These are phyloP conservation scores for Leishmania gerbilli DNA, from an alignment of 208 protist species.

Conservation along the genomic window DNA sequence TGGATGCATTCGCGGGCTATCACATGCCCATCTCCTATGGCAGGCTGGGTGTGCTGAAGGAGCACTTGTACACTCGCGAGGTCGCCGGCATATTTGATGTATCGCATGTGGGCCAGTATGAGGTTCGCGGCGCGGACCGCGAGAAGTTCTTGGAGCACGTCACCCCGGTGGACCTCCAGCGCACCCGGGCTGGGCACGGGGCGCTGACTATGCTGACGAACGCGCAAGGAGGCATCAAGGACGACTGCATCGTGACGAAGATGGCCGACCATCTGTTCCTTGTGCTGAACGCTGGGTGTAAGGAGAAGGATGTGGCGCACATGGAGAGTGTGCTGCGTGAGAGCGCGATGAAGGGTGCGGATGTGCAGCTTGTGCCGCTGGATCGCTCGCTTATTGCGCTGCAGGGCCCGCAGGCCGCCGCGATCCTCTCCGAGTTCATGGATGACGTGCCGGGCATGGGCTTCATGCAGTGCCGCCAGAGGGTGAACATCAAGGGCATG, in stretches of 20 bases:
- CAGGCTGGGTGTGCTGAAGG: conserved; percentile 79
- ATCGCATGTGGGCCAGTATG: conserved; percentile 96
- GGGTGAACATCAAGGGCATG: conserved; percentile 54
- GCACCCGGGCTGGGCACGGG: conserved; percentile 37
- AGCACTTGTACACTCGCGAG: conserved; percentile 90
- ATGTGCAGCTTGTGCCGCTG: conserved; percentile 84
- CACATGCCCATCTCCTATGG: conserved; percentile 97
- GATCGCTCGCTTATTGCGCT: conserved; percentile 89
- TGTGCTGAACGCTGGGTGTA: conserved; percentile 97
- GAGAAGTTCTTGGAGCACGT: conserved; percentile 94
- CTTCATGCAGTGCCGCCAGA: conserved; percentile 87
- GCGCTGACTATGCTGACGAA: conserved; percentile 95
- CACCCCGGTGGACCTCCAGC: conserved; percentile 81
- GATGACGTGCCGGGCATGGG: conserved; percentile 36
- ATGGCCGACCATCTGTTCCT: conserved; percentile 89
- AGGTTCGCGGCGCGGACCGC: conserved; percentile 90
- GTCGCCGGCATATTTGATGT: conserved; percentile 96
- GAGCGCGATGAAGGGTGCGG: conserved; percentile 58
- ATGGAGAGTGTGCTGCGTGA: conserved; percentile 33
- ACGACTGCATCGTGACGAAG: conserved; percentile 96
- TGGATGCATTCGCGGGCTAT: conserved; percentile 96
- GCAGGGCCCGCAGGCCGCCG: conserved; percentile 90
- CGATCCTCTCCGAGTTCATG: conserved; percentile 50
- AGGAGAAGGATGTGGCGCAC: conserved; percentile 95
- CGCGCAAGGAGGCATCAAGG: conserved; percentile 92